A percentile compares a stretch with the other conserved stretches of the same genome.
These are phyloP conservation scores for Lupinus albus DNA, from an alignment of 306 rosid species.

Conservation along the genomic window DNA sequence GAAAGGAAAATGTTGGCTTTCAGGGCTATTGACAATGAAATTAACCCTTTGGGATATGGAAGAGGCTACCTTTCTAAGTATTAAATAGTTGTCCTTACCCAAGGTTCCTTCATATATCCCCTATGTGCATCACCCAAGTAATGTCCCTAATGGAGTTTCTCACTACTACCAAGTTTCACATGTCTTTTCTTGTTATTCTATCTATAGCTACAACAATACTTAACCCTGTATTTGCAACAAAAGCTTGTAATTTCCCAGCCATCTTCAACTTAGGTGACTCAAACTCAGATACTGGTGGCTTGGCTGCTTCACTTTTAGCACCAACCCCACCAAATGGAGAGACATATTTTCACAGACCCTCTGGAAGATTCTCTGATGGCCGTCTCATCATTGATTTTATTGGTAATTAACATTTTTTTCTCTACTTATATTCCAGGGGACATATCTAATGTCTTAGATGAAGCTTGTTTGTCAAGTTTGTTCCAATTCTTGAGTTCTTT, in stretches of 20 bases:
- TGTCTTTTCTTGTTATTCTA: constrained; percentile 8
- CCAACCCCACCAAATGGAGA: constrained; percentile 52
- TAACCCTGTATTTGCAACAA: constrained; percentile 21
- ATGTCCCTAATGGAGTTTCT: constrained; percentile 45
- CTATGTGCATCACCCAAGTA: not conserved
- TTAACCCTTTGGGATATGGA: not conserved
- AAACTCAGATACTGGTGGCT: constrained; percentile 59
- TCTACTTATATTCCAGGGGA: not conserved
- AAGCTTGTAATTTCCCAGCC: constrained; percentile 52
- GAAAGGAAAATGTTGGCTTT: no score
- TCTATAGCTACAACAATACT: not conserved
- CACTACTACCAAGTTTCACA: not conserved
- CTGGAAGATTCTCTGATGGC: constrained; percentile 49
- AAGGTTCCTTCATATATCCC: not conserved
- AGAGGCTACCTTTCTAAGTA: not conserved
- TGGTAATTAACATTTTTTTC: constrained; percentile 13
- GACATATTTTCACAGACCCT: constrained; percentile 44
- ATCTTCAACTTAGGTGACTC: constrained; percentile 62
- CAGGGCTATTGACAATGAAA: not conserved
- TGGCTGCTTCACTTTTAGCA: constrained; percentile 20
- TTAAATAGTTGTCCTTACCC: not conserved
- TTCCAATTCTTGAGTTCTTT: not conserved
- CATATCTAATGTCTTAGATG: not conserved
- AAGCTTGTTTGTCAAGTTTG: not conserved
- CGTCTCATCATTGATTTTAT: constrained; percentile 52